phyloP scores from a whole-genome alignment of 148 eudicot genomes.

The Pharnaceum exiguum region DNA sequence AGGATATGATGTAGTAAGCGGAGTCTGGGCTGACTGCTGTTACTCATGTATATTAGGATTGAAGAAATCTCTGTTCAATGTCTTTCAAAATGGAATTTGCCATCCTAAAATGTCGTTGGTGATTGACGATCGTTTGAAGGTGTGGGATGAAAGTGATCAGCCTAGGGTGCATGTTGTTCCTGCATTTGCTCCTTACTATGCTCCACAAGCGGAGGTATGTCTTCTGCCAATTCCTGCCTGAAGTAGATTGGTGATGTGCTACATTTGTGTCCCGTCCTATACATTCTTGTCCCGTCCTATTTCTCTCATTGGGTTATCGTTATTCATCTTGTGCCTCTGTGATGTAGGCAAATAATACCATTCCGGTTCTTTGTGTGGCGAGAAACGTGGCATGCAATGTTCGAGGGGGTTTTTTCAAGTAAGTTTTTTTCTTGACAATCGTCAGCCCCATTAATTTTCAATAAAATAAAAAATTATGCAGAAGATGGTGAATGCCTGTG shows the following conservation, averaged over 20 bases:
- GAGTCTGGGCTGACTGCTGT: too few species aligned
- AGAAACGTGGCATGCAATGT: constrained; percentile 98
- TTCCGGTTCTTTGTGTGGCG: constrained; percentile 94
- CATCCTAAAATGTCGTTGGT: constrained; percentile 99
- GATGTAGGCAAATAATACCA: constrained; percentile 67
- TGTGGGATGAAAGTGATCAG: constrained; percentile 98
- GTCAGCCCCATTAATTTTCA: too few species aligned
- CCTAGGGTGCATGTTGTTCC: constrained; percentile 96
- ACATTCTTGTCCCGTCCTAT: too few species aligned
- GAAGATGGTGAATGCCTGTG: not conserved
- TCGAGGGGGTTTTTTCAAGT: constrained; percentile 95
- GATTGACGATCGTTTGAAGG: constrained; percentile 88
- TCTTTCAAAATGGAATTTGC: constrained; percentile 74
- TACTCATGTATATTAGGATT: constrained; percentile 41
- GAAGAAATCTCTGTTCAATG: constrained; percentile 78
- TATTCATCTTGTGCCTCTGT: constrained; percentile 10
- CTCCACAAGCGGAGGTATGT: constrained; percentile 99
- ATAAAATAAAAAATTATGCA: too few species aligned
- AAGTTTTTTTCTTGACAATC: constrained; percentile 20
- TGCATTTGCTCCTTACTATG: constrained; percentile 91
- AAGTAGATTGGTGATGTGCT: too few species aligned
- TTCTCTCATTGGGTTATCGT: too few species aligned
- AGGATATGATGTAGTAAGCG: too few species aligned
- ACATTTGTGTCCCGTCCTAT: too few species aligned
- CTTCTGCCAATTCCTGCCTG: too few species aligned